Percentiles rank a stretch among this genome's conserved stretches.
phyloP scores from a whole-genome alignment of 1,284 basidiomycete species.

The Phaffia rhodozyma region DNA sequence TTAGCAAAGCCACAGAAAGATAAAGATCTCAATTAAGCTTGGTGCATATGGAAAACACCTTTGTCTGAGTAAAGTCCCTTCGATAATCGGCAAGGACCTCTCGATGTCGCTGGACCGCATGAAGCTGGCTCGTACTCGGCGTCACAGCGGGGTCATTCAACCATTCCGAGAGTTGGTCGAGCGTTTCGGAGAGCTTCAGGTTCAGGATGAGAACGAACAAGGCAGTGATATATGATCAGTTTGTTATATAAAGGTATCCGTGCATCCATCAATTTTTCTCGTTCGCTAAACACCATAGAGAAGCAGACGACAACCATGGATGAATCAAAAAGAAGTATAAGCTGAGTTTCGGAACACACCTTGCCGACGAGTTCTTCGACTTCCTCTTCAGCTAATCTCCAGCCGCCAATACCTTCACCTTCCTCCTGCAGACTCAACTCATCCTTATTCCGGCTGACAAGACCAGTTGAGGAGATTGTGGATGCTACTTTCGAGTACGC shows the following conservation, averaged over 20 bases:
- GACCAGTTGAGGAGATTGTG: conserved; percentile 45
- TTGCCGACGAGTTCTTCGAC: conserved; percentile 77
- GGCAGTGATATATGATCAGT: background rate
- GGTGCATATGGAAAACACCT: conserved; percentile 40
- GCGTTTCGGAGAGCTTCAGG: conserved; percentile 63
- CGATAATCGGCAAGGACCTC: conserved; percentile 81
- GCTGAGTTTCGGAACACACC: conserved; percentile 39
- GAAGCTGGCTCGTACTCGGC: conserved; percentile 70
- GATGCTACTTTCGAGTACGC: conserved; percentile 76
- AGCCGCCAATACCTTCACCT: conserved; percentile 54
- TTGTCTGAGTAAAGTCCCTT: conserved; percentile 68
- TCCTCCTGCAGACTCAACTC: conserved; percentile 40
- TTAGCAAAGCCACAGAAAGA: background rate
- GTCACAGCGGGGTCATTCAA: conserved; percentile 59
- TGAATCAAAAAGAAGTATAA: too few species aligned
- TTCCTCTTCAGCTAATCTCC: conserved; percentile 60
- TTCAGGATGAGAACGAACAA: background rate
- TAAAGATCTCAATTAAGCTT: background rate
- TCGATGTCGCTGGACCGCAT: conserved; percentile 77
- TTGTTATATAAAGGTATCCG: background rate
- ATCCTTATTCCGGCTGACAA: conserved; percentile 23
- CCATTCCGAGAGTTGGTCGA: conserved; percentile 57
- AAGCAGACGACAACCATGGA: too few species aligned
- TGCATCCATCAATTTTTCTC: background rate
- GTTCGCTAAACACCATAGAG: too few species aligned